Evolutionary conservation across 2,329 filamentous ascomycete species (phyloP).

Genomic region (Zymoseptoria pseudotritici): DNA sequence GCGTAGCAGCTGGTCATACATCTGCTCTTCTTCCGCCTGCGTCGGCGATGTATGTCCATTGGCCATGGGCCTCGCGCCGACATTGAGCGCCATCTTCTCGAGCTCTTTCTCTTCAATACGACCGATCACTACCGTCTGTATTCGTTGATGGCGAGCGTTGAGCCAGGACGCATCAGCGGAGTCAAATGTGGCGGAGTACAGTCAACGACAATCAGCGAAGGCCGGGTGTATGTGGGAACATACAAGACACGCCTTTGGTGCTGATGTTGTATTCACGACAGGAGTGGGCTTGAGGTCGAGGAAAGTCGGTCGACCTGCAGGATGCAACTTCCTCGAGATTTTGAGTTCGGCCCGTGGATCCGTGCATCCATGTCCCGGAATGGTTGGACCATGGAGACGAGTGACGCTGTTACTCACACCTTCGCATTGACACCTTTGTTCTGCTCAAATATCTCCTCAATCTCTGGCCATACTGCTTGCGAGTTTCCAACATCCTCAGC

Average conservation of each 20-base stretch:
- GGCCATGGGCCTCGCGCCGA: constrained; percentile 7
- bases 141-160: constrained; percentile 10
- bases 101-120: constrained; percentile 3
- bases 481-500: not conserved
- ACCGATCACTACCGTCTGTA: constrained; percentile 12
- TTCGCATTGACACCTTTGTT: not conserved
- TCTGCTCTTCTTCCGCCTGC: constrained; percentile 27
- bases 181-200: not conserved
- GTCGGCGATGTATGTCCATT: constrained; percentile 16
- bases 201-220: not conserved
- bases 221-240: not conserved
- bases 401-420: not conserved
- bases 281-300: not conserved
- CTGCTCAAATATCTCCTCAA: not conserved
- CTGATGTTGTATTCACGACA: not conserved
- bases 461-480: not conserved
- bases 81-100: constrained; percentile 14
- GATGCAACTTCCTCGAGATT: not conserved
- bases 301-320: not conserved
- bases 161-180: not conserved
- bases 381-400: not conserved
- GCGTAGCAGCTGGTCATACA: constrained; percentile 69
- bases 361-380: not conserved
- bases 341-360: not conserved
- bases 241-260: not conserved